Percentiles rank a stretch among this genome's conserved stretches.
phyloP scores from a whole-genome alignment of 495 filamentous ascomycete species.

The Neurospora sp. region DNA sequence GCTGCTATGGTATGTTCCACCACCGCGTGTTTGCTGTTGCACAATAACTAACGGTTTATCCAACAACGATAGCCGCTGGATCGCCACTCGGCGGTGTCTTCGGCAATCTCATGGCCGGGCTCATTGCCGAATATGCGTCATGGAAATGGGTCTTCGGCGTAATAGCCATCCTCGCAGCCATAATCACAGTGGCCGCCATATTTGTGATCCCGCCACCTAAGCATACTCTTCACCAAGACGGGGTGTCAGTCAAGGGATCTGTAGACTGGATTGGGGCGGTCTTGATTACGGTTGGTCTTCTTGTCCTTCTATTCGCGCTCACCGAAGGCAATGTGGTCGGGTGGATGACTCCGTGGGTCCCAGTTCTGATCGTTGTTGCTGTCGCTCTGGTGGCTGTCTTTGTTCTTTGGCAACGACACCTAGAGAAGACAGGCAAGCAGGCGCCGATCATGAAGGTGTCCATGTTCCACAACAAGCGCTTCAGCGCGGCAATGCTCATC shows the following conservation, averaged over 20 bases:
- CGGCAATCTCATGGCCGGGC: constrained; percentile 44
- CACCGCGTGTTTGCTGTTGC: neutral
- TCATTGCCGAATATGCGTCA: constrained; percentile 42
- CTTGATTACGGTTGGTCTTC: constrained; percentile 52
- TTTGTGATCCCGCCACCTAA: constrained; percentile 54
- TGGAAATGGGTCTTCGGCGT: constrained; percentile 62
- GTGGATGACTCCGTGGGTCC: constrained; percentile 57
- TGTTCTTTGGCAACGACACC: constrained; percentile 52
- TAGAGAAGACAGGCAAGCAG: constrained; percentile 31
- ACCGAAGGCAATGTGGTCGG: constrained; percentile 56
- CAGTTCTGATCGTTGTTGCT: constrained; percentile 52
- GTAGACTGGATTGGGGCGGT: constrained; percentile 59
- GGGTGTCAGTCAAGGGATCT: constrained; percentile 16
- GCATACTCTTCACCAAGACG: constrained; percentile 18
- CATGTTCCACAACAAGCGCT: constrained; percentile 40
- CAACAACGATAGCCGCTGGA: constrained; percentile 35
- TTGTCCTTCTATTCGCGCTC: constrained; percentile 51
- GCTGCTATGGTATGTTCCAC: constrained; percentile 27
- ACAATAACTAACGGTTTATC: neutral
- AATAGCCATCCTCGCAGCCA: constrained; percentile 50
- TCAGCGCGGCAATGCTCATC: constrained; percentile 49
- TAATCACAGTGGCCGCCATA: constrained; percentile 48
- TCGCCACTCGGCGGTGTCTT: constrained; percentile 46
- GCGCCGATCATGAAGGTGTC: constrained; percentile 52
- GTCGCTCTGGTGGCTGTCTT: constrained; percentile 49